Evolutionary conservation across 2,329 filamentous ascomycete genomes (phyloP).

Genomic region (Aspergillus sp.): DNA sequence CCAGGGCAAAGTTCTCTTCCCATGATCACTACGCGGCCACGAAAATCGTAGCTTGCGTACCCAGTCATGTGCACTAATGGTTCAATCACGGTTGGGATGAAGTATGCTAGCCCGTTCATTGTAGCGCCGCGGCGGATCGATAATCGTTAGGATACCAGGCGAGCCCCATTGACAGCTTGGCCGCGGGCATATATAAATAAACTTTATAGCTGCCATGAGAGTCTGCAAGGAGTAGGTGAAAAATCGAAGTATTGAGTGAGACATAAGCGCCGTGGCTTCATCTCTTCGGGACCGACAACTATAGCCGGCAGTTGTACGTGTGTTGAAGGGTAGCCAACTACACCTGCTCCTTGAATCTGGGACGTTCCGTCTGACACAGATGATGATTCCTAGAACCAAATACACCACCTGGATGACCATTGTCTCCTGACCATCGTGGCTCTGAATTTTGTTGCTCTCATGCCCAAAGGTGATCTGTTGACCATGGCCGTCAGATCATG

Average conservation of each 20-base stretch:
- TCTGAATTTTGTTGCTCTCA: neutral
- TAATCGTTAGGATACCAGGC: neutral
- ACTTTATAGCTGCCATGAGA: neutral
- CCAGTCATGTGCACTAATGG: neutral
- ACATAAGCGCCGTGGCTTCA: neutral
- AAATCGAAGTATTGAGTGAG: slow-evolving; percentile 1
- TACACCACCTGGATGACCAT: neutral
- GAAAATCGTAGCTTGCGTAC: neutral
- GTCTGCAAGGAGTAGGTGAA: neutral
- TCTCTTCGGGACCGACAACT: neutral
- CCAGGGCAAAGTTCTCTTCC: neutral
- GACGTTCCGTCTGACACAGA: neutral
- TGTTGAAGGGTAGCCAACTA: neutral
- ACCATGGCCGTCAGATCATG: neutral
- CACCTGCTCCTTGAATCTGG: neutral
- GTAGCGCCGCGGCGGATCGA: neutral
- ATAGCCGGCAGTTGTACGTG: neutral
- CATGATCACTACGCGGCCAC: neutral
- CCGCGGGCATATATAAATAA: neutral
- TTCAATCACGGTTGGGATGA: neutral
- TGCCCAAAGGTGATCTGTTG: neutral
- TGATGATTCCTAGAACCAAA: neutral
- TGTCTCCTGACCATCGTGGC: neutral
- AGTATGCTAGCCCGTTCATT: neutral
- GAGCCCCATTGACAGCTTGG: neutral